phyloP scores from a whole-genome alignment of 139 green algal species.

The Chlorella sp. region DNA sequence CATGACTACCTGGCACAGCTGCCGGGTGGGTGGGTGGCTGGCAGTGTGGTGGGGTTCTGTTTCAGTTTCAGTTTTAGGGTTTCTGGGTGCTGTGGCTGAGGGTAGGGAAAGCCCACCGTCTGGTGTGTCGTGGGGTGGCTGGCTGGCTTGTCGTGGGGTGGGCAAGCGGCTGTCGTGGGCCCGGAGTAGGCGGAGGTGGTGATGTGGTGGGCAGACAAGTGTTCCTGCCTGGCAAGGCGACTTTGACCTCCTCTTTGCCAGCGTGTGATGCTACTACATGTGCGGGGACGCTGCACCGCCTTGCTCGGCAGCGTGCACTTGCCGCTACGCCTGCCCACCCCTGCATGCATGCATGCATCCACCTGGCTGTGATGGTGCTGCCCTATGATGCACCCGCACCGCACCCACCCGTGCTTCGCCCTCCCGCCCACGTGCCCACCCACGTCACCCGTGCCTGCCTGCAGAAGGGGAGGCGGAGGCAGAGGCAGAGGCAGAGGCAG shows the following conservation, averaged over 20 bases:
- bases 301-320: neutral
- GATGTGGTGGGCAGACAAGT: no score
- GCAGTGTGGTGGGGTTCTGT: neutral
- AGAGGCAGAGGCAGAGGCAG: neutral
- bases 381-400: neutral
- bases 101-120: no score
- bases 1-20: slow-evolving; percentile 10
- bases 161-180: no score
- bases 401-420: no score
- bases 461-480: no score
- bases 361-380: neutral
- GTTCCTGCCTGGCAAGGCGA: neutral
- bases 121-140: neutral
- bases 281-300: no score
- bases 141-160: no score
- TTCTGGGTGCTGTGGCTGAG: no score
- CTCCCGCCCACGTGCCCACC: neutral
- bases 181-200: no score
- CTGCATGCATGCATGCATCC: neutral
- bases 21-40: neutral
- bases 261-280: neutral
- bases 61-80: neutral
- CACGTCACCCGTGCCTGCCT: neutral
- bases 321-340: neutral
- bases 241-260: neutral